Conservation (phyloP, 2,329 filamentous ascomycete species). For the Tolypocladium guangdongense region DNA sequence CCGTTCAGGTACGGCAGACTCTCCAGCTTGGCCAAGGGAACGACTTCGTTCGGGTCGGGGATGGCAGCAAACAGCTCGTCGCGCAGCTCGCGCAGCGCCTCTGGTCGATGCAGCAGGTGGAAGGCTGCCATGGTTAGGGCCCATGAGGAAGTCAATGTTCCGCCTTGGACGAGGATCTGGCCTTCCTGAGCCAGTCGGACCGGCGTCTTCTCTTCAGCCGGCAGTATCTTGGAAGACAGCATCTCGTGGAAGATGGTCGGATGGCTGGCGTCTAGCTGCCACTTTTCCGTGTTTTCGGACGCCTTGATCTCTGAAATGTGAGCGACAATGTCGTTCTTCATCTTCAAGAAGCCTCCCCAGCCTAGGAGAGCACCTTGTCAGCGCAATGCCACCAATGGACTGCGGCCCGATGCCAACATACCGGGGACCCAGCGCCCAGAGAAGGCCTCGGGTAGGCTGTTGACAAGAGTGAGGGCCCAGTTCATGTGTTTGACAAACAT, state of each 20-base stretch:
- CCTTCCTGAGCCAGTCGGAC: constrained; percentile 26
- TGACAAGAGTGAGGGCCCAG: constrained; percentile 23
- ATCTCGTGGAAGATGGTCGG: constrained; percentile 25
- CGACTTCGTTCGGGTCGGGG: constrained; percentile 16
- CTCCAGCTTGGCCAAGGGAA: constrained; percentile 19
- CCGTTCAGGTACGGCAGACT: constrained; percentile 33
- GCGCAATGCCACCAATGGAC: not conserved
- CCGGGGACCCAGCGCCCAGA: constrained; percentile 23
- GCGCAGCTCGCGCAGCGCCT: constrained; percentile 19
- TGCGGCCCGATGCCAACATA: constrained; percentile 7
- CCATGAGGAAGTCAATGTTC: constrained; percentile 29
- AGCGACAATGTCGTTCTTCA: constrained; percentile 25
- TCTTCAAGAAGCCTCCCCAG: constrained; percentile 26
- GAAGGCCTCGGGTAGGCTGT: constrained; percentile 22
- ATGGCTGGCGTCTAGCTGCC: constrained; percentile 20
- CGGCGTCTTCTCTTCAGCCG: constrained; percentile 21
- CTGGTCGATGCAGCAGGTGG: constrained; percentile 21
- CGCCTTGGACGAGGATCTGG: constrained; percentile 25
- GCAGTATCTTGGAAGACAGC: constrained; percentile 18
- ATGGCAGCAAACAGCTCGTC: constrained; percentile 24
- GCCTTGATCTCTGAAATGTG: constrained; percentile 24
- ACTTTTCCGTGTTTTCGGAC: constrained; percentile 21
- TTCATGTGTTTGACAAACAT: constrained; percentile 24
- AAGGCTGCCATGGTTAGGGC: constrained; percentile 22
- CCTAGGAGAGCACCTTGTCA: constrained; percentile 13